Evolutionary conservation across 2,329 filamentous ascomycete genomes (phyloP).

Genomic region (Aspergillus fischeri): DNA sequence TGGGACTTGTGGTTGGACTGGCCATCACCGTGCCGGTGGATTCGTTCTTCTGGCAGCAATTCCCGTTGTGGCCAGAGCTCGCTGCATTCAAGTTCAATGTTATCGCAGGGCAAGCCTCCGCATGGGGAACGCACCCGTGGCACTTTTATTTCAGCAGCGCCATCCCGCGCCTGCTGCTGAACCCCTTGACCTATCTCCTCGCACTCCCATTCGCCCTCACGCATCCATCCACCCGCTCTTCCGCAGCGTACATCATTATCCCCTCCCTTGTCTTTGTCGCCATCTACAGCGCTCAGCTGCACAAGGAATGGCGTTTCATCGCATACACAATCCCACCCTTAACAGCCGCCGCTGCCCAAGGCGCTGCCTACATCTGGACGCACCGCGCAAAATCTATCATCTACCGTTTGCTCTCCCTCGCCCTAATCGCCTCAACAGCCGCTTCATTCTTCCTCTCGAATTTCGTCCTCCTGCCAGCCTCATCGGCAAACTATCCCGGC

Average conservation of each 20-base stretch:
- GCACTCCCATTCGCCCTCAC: slow-evolving; percentile 50
- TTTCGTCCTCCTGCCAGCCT: slow-evolving; percentile 71
- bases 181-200: slow-evolving; percentile 61
- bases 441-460: slow-evolving; percentile 58
- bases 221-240: slow-evolving; percentile 49
- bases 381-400: slow-evolving; percentile 59
- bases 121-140: slow-evolving; percentile 85
- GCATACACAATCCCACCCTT: slow-evolving; percentile 80
- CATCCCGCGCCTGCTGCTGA: slow-evolving; percentile 77
- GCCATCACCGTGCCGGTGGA: slow-evolving; percentile 70
- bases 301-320: slow-evolving; percentile 96
- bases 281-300: slow-evolving; percentile 82
- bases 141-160: slow-evolving; percentile 81
- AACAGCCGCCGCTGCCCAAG: slow-evolving; percentile 71
- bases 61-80: slow-evolving; percentile 82
- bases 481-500: slow-evolving; percentile 89
- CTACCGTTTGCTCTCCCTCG: slow-evolving; percentile 53
- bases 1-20: slow-evolving; percentile 64
- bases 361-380: slow-evolving; percentile 65
- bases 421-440: slow-evolving; percentile 58
- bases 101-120: slow-evolving; percentile 71
- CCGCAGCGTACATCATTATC: slow-evolving; percentile 52
- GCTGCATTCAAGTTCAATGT: slow-evolving; percentile 89
- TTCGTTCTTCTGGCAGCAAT: slow-evolving; percentile 86
- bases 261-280: slow-evolving; percentile 70